Percentiles rank a stretch among this genome's conserved stretches.
phyloP scores from a whole-genome alignment of 352 stramenopile species.

The Globisporangium barbulae region DNA sequence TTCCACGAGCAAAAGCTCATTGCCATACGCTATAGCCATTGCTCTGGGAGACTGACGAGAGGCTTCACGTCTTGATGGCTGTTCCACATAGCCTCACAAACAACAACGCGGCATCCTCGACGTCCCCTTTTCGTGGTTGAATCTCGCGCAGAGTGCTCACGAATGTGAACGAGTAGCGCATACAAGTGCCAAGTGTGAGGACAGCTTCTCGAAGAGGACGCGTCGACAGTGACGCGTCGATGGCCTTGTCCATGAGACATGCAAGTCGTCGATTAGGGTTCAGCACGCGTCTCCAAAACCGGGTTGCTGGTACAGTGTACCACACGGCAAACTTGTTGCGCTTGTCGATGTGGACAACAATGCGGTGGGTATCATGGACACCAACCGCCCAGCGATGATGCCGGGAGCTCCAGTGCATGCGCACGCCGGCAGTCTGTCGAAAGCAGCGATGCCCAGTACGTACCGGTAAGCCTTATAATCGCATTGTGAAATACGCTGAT shows the following conservation, averaged over 20 bases:
- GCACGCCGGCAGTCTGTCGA: too few species aligned
- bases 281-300: not conserved
- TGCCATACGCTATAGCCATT: too few species aligned
- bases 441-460: too few species aligned
- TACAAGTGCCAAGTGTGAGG: not conserved
- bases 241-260: not conserved
- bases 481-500: not conserved
- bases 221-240: not conserved
- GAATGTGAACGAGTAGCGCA: not conserved
- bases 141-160: not conserved
- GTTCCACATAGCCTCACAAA: too few species aligned
- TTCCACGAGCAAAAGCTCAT: not conserved
- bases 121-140: not conserved
- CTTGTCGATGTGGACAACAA: not conserved
- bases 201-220: not conserved
- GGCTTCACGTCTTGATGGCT: too few species aligned
- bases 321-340: not conserved
- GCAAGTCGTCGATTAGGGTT: not conserved
- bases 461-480: not conserved
- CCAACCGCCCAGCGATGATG: not conserved
- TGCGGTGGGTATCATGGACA: not conserved
- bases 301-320: not conserved
- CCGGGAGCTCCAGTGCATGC: too few species aligned
- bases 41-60: too few species aligned
- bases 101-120: too few species aligned